Percentiles rank a stretch among this genome's conserved stretches.
phyloP scores from a whole-genome alignment of 768 basidiomycete species.

The Fomitopsis pulvina region DNA sequence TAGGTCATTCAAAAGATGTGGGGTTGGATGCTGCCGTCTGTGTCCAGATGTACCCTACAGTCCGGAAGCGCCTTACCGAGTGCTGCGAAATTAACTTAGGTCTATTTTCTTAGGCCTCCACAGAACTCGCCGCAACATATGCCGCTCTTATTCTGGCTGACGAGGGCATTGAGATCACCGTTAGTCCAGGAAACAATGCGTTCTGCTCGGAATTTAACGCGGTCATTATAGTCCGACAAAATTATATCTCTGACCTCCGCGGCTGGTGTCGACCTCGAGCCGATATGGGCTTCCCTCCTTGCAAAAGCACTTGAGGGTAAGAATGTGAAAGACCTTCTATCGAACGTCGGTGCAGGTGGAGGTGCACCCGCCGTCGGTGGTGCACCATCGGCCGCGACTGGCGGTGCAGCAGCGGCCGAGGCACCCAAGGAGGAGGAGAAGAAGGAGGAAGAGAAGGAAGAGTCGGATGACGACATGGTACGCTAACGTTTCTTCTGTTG shows the following conservation, averaged over 20 bases:
- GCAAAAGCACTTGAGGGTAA: slow-evolving; percentile 98
- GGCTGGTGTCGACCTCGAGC: slow-evolving; percentile 82
- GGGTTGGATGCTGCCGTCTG: neutral
- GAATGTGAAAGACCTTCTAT: slow-evolving; percentile 92
- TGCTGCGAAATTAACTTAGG: neutral
- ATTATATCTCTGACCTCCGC: slow-evolving; percentile 79
- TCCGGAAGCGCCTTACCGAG: neutral
- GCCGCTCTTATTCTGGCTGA: slow-evolving; percentile 98
- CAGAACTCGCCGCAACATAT: slow-evolving; percentile 90
- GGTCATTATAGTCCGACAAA: slow-evolving; percentile 72
- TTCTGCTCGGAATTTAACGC: neutral
- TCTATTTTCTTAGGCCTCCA: slow-evolving; percentile 34
- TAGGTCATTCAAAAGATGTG: neutral
- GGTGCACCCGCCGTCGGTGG: slow-evolving; percentile 57
- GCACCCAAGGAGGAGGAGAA: slow-evolving; percentile 77
- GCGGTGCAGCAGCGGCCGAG: slow-evolving; percentile 61
- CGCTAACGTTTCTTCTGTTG: slow-evolving; percentile 19
- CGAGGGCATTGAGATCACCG: slow-evolving; percentile 95
- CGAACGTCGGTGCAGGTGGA: slow-evolving; percentile 90
- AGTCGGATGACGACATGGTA: slow-evolving; percentile 89
- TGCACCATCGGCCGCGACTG: slow-evolving; percentile 50
- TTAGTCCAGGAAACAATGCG: slow-evolving; percentile 35
- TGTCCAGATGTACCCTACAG: neutral
- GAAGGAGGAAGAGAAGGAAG: slow-evolving; percentile 85
- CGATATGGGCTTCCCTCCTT: slow-evolving; percentile 96